Conservation (phyloP, 2,329 filamentous ascomycete genomes). For the Podosphaera fusca region DNA sequence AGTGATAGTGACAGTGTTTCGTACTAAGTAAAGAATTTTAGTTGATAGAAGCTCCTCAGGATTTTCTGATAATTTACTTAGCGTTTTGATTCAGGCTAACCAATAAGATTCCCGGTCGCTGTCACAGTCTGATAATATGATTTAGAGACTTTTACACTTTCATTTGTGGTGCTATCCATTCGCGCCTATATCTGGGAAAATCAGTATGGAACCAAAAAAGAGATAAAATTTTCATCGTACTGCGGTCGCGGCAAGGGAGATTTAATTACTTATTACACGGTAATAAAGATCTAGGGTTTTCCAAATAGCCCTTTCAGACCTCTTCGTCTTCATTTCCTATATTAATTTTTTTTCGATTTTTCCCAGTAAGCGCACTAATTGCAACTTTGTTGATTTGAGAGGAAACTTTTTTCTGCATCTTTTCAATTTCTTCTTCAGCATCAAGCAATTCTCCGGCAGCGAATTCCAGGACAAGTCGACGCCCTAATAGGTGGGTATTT, state of each 20-base stretch:
- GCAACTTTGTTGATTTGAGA: slow-evolving; percentile 78
- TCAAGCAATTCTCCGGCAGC: slow-evolving; percentile 73
- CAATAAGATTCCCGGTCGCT: too few species aligned
- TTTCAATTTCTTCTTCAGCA: slow-evolving; percentile 84
- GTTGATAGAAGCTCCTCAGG: too few species aligned
- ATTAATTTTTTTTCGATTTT: slow-evolving; percentile 71
- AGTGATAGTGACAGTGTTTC: too few species aligned
- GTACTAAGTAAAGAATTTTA: too few species aligned
- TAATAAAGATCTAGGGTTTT: slow-evolving; percentile 2
- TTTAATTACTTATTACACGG: background rate
- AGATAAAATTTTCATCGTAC: background rate
- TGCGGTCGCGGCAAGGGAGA: slow-evolving; percentile 3
- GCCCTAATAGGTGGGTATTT: slow-evolving; percentile 81
- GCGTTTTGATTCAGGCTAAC: too few species aligned
- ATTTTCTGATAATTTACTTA: too few species aligned
- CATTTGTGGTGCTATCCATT: too few species aligned
- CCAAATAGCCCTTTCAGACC: slow-evolving; percentile 10
- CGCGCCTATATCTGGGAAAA: too few species aligned
- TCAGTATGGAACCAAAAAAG: slow-evolving; percentile 4
- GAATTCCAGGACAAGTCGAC: slow-evolving; percentile 76
- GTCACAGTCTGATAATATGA: too few species aligned
- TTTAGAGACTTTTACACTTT: too few species aligned
- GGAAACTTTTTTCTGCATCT: slow-evolving; percentile 90
- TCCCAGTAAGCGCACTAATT: slow-evolving; percentile 65
- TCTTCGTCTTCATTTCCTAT: slow-evolving; percentile 44